Percentiles rank a stretch among this genome's conserved stretches.
These are phyloP conservation scores for Penicillium sp. DNA, from an alignment of 2,329 filamentous ascomycete species.

Conservation along the genomic window DNA sequence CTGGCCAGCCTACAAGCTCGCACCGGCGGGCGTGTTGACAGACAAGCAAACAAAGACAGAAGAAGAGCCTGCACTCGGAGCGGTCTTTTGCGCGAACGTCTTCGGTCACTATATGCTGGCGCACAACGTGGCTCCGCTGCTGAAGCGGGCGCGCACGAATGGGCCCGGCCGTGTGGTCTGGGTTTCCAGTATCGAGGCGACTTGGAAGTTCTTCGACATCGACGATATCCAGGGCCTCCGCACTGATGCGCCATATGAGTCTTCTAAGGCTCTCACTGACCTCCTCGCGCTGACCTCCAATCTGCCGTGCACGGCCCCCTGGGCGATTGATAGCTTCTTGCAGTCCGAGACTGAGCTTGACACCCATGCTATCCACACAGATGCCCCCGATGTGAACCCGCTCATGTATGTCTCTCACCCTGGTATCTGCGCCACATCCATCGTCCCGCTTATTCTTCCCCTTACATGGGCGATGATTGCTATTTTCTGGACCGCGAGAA, in stretches of 20 bases:
- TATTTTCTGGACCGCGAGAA: constrained; percentile 62
- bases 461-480: constrained; percentile 61
- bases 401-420: constrained; percentile 74
- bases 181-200: constrained; percentile 73
- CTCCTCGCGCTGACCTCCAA: constrained; percentile 65
- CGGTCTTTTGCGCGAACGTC: constrained; percentile 82
- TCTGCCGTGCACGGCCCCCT: constrained; percentile 54
- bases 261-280: constrained; percentile 78
- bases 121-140: constrained; percentile 67
- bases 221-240: constrained; percentile 68
- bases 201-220: constrained; percentile 48
- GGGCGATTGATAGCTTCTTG: constrained; percentile 47
- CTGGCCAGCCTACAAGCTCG: constrained; percentile 68
- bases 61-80: constrained; percentile 57
- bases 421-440: constrained; percentile 71
- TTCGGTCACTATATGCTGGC: constrained; percentile 90
- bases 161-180: constrained; percentile 65
- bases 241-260: constrained; percentile 64
- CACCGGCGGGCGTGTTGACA: constrained; percentile 48
- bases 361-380: constrained; percentile 2
- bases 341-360: constrained; percentile 18
- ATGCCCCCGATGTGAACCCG: constrained; percentile 36
- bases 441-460: constrained; percentile 64
- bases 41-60: constrained; percentile 39
- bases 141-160: constrained; percentile 44